These are phyloP conservation scores for Macrophomina tecta DNA, from an alignment of 2,329 filamentous ascomycete species.

Conservation along the genomic window DNA sequence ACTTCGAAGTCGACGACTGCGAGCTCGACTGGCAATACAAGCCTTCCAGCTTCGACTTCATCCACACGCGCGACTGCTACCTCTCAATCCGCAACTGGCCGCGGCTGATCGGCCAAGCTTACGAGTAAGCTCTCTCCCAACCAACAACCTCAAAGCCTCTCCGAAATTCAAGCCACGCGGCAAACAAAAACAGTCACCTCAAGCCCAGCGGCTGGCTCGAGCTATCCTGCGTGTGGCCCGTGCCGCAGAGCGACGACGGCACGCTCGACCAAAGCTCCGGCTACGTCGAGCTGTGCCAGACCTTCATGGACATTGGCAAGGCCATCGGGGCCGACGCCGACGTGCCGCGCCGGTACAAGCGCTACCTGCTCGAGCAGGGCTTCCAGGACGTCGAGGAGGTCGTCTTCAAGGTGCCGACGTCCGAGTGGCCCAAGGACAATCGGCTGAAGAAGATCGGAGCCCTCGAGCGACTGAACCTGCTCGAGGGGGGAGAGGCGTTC, in stretches of 20 bases:
- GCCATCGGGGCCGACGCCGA: constrained; percentile 16
- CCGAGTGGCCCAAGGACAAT: constrained; percentile 24
- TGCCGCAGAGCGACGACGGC: constrained; percentile 22
- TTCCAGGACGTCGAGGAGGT: constrained; percentile 21
- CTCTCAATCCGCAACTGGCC: constrained; percentile 23
- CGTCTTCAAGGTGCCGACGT: constrained; percentile 23
- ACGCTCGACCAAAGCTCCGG: constrained; percentile 11
- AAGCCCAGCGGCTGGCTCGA: constrained; percentile 23
- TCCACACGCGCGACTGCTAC: constrained; percentile 41
- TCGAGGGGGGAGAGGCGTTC: constrained; percentile 21
- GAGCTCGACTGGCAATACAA: constrained; percentile 49
- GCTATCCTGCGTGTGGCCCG: constrained; percentile 24
- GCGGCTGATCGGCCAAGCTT: constrained; percentile 20
- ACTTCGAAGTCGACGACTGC: constrained; percentile 56
- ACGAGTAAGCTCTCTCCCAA: constrained; percentile 8
- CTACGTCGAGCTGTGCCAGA: constrained; percentile 20
- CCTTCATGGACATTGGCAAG: constrained; percentile 20
- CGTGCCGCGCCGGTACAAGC: constrained; percentile 10
- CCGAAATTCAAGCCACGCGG: not conserved
- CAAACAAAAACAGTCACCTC: constrained; percentile 7
- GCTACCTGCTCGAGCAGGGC: constrained; percentile 13
- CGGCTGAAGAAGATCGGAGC: constrained; percentile 19
- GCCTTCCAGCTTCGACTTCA: constrained; percentile 46
- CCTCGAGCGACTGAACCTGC: constrained; percentile 21
- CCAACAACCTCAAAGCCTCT: not conserved